Conservation (phyloP, 106 monocot genomes). For the Acorus gramineus region DNA sequence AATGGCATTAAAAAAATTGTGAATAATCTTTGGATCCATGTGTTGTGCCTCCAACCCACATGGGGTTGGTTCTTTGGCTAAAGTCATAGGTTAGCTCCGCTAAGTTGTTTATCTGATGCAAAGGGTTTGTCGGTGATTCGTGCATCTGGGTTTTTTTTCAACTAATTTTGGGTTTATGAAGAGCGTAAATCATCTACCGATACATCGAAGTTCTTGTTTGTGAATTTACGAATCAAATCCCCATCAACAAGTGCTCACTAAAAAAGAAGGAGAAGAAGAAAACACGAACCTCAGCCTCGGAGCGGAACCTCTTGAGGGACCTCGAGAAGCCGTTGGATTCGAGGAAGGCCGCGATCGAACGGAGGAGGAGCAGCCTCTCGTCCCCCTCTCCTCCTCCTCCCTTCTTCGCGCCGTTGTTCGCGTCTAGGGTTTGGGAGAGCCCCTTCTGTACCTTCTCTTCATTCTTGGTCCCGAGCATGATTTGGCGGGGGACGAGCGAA, state of each 20-base stretch:
- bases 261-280: neutral
- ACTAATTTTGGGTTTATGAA: too few species aligned
- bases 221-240: neutral
- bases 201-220: too few species aligned
- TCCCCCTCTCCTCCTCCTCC: constrained; percentile 17
- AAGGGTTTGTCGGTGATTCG: too few species aligned
- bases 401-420: neutral
- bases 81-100: too few species aligned
- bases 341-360: constrained; percentile 38
- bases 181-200: too few species aligned
- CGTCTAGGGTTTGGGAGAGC: neutral
- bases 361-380: constrained; percentile 4
- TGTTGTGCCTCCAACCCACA: too few species aligned
- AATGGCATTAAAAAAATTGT: too few species aligned
- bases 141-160: too few species aligned
- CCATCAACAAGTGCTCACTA: neutral
- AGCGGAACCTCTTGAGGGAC: constrained; percentile 26
- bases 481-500: constrained; percentile 37
- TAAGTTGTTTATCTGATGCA: too few species aligned
- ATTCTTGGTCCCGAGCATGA: constrained; percentile 20
- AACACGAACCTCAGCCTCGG: constrained; percentile 39
- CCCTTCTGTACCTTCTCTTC: neutral
- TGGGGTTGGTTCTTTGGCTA: too few species aligned
- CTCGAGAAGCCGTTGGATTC: constrained; percentile 24
- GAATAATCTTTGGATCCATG: too few species aligned